phyloP scores from a whole-genome alignment of 352 stramenopile genomes.

The Aphanomyces invadans region DNA sequence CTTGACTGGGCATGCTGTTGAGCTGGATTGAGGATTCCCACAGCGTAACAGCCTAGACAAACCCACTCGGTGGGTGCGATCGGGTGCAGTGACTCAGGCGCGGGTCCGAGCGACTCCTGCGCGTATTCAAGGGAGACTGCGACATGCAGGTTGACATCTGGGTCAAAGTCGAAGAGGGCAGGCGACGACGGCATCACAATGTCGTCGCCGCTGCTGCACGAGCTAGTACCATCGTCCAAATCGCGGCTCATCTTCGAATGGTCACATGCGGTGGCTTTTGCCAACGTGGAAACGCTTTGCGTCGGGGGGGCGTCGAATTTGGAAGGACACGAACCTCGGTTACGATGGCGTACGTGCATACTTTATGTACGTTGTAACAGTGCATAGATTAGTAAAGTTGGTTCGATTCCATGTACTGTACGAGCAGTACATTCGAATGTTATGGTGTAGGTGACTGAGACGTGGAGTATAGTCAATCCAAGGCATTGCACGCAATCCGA shows the following conservation, averaged over 20 bases:
- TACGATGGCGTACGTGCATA: neutral
- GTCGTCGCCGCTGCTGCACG: neutral
- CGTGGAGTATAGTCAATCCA: too few species aligned
- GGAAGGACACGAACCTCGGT: neutral
- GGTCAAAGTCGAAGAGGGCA: neutral
- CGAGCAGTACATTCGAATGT: too few species aligned
- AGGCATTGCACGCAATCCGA: too few species aligned
- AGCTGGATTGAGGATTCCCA: neutral
- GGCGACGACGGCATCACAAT: neutral
- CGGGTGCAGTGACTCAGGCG: neutral
- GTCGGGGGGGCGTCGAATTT: neutral
- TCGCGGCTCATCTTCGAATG: neutral
- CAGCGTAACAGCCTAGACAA: constrained; percentile 10
- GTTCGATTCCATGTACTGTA: too few species aligned
- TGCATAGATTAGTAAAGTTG: too few species aligned
- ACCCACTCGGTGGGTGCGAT: neutral
- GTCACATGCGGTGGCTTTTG: neutral
- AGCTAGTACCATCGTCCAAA: neutral
- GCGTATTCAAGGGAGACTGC: constrained; percentile 2
- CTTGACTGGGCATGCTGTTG: neutral
- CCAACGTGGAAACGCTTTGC: neutral
- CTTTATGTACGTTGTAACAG: neutral
- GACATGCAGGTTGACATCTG: constrained; percentile 9
- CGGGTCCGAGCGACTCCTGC: neutral
- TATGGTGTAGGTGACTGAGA: too few species aligned